These are phyloP conservation scores for Ophiostoma quercus DNA, from an alignment of 2,329 filamentous ascomycete species.

Conservation along the genomic window DNA sequence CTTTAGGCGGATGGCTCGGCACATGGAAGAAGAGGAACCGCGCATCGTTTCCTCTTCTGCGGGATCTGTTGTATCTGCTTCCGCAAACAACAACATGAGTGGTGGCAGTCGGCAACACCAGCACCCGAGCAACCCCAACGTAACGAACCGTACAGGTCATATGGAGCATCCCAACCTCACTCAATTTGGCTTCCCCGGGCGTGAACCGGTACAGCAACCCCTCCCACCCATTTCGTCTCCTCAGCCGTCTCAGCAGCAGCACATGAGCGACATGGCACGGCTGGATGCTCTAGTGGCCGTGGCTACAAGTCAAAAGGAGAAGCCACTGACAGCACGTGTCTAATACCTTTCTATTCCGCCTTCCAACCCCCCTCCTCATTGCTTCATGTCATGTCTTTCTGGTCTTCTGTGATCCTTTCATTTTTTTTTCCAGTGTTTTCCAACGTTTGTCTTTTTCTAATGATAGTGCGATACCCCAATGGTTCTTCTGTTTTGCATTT, in stretches of 20 bases:
- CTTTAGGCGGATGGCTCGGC: conserved; percentile 3
- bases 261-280: conserved; percentile 17
- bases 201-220: neutral
- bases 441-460: conserved; percentile 21
- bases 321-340: neutral
- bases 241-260: conserved; percentile 16
- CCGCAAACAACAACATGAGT: neutral
- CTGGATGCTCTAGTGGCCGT: conserved; percentile 29
- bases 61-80: neutral
- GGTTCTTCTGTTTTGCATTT: conserved; percentile 12
- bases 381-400: neutral
- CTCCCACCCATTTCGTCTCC: neutral
- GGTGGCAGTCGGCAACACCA: neutral
- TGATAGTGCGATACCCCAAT: conserved; percentile 13
- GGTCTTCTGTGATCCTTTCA: conserved; percentile 6
- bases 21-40: conserved; percentile 10
- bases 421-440: conserved; percentile 14
- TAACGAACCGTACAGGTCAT: neutral
- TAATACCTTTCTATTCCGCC: neutral
- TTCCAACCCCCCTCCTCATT: neutral
- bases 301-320: conserved; percentile 26
- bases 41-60: neutral
- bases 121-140: conserved; percentile 1
- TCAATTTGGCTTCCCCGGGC: conserved; percentile 26
- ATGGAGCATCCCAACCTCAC: conserved; percentile 51